A percentile compares a stretch with the other conserved stretches of the same genome.
Conservation (phyloP, 495 filamentous ascomycete species). For the Melanomma pulvis-pyrius region DNA sequence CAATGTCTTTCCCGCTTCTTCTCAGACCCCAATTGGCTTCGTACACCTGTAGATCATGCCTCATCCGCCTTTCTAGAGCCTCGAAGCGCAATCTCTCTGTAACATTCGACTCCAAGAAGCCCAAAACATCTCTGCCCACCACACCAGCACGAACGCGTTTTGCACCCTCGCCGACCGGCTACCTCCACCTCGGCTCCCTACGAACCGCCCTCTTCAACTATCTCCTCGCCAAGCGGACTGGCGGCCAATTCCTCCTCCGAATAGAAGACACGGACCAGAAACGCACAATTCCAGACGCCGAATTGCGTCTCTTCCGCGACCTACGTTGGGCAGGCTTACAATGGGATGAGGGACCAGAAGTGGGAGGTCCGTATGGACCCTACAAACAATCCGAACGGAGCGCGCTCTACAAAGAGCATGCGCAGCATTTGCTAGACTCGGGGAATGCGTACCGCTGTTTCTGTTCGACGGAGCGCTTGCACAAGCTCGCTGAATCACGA, state of each 20-base stretch:
- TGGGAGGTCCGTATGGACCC: constrained; percentile 77
- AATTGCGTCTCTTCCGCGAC: constrained; percentile 73
- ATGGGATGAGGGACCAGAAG: constrained; percentile 93
- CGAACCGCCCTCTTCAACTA: constrained; percentile 93
- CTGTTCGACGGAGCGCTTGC: constrained; percentile 73
- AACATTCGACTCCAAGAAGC: neutral
- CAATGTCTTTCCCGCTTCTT: constrained; percentile 19
- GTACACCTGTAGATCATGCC: constrained; percentile 32
- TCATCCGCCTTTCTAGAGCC: constrained; percentile 12
- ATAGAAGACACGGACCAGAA: constrained; percentile 98
- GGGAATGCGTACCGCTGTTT: constrained; percentile 92
- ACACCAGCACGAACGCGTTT: constrained; percentile 85
- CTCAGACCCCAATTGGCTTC: constrained; percentile 1
- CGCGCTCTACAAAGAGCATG: constrained; percentile 70
- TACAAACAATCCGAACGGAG: constrained; percentile 84
- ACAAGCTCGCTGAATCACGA: constrained; percentile 62
- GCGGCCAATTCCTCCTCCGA: constrained; percentile 88
- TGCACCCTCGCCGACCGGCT: constrained; percentile 92
- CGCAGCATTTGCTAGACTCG: constrained; percentile 65
- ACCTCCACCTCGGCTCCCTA: constrained; percentile 87
- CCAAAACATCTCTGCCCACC: constrained; percentile 42
- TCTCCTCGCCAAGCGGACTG: constrained; percentile 80
- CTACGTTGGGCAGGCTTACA: constrained; percentile 84
- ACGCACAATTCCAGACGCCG: constrained; percentile 75
- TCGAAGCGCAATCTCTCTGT: constrained; percentile 2